Evolutionary conservation across 2,329 filamentous ascomycete genomes (phyloP).

Genomic region (Paecilomyces sp.): DNA sequence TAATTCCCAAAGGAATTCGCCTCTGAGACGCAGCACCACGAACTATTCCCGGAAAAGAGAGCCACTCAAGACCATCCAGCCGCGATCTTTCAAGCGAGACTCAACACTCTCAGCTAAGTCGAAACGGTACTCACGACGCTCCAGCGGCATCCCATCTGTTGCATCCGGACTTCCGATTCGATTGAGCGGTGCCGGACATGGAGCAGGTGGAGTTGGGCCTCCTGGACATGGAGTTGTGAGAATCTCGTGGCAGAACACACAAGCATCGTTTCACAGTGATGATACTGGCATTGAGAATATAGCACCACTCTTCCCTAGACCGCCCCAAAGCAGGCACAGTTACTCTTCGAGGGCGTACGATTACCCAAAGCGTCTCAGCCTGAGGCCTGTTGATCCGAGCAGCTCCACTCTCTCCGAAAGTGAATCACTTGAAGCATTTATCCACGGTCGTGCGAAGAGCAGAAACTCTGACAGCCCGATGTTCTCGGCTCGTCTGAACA

Average conservation of each 20-base stretch:
- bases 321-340: slow-evolving; percentile 19
- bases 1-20: slow-evolving; percentile 21
- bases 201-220: slow-evolving; percentile 31
- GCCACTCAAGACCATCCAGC: slow-evolving; percentile 28
- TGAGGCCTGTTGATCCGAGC: slow-evolving; percentile 23
- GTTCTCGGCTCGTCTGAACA: slow-evolving; percentile 28
- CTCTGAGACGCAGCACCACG: slow-evolving; percentile 19
- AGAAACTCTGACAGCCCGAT: slow-evolving; percentile 32
- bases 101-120: slow-evolving; percentile 28
- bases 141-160: slow-evolving; percentile 30
- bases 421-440: slow-evolving; percentile 31
- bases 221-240: slow-evolving; percentile 26
- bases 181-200: slow-evolving; percentile 35
- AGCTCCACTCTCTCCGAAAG: slow-evolving; percentile 25
- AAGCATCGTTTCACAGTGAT: slow-evolving; percentile 25
- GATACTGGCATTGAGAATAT: slow-evolving; percentile 29
- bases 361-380: slow-evolving; percentile 19
- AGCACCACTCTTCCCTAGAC: slow-evolving; percentile 28
- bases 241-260: slow-evolving; percentile 32
- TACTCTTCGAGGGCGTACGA: slow-evolving; percentile 19
- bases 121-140: slow-evolving; percentile 28
- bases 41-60: slow-evolving; percentile 24
- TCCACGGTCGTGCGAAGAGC: slow-evolving; percentile 29
- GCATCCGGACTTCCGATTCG: slow-evolving; percentile 31
- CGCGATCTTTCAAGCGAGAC: slow-evolving; percentile 28